Conservation (phyloP, 495 filamentous ascomycete genomes). For the Cryomyces minteri region DNA sequence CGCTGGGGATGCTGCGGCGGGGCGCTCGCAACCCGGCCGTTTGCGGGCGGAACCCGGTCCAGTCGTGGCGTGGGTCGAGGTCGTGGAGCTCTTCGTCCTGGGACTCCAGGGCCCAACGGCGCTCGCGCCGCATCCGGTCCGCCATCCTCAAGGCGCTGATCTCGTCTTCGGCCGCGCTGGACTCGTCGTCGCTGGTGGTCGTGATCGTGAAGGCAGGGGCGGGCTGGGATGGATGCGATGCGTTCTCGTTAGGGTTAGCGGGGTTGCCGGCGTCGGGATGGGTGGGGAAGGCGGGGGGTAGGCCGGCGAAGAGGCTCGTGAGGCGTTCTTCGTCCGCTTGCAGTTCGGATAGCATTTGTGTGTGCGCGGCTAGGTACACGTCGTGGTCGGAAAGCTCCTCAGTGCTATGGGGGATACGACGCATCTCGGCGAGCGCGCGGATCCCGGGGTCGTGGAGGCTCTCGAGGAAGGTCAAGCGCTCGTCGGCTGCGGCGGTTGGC, state of each 20-base stretch:
- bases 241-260: constrained; percentile 1
- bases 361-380: neutral
- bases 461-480: constrained; percentile 13
- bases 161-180: neutral
- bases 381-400: neutral
- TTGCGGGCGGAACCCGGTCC: too few relatives aligned
- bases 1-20: constrained; percentile 6
- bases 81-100: constrained; percentile 15
- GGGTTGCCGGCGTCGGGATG: neutral
- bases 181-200: neutral
- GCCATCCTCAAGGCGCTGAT: neutral
- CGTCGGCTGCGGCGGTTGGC: constrained; percentile 1
- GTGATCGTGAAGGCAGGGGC: neutral
- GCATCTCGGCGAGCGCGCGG: neutral
- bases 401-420: neutral
- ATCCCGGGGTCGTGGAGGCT: constrained; percentile 13
- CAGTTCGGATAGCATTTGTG: neutral
- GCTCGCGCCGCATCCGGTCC: neutral
- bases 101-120: constrained; percentile 1
- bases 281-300: neutral
- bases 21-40: neutral
- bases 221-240: neutral
- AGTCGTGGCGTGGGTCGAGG: constrained; percentile 5
- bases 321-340: neutral
- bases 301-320: neutral